phyloP scores from a whole-genome alignment of 805 yeast genomes.

The Debaryomyces castellii region DNA sequence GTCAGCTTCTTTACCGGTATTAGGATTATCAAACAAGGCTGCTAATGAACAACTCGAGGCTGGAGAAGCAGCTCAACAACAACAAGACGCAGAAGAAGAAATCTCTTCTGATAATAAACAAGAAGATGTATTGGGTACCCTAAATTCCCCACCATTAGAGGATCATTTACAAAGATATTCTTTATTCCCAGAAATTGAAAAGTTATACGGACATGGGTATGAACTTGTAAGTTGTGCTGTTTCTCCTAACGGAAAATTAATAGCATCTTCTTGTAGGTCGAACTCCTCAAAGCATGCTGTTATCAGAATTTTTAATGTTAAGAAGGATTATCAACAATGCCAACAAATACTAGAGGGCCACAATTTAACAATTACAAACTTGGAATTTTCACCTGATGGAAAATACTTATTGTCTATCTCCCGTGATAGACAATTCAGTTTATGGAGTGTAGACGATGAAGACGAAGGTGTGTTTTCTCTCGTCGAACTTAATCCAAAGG shows the following conservation, averaged over 20 bases:
- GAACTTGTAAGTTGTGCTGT: conserved; percentile 81
- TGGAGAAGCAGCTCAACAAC: conserved; percentile 35
- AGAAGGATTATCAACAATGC: conserved; percentile 53
- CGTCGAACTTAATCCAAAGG: conserved; percentile 56
- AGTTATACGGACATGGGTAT: conserved; percentile 96
- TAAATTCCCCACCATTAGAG: conserved; percentile 74
- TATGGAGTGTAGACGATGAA: conserved; percentile 57
- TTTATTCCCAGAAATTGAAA: conserved; percentile 92
- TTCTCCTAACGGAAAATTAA: conserved; percentile 56
- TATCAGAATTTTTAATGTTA: conserved; percentile 67
- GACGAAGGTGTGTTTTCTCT: conserved; percentile 32
- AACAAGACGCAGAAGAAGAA: conserved; percentile 33
- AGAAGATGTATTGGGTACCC: conserved; percentile 45
- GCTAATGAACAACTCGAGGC: conserved; percentile 48
- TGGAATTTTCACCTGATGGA: conserved; percentile 72
- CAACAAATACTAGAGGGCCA: conserved; percentile 59
- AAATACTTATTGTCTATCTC: conserved; percentile 71
- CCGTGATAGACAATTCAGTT: conserved; percentile 81
- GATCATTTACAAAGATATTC: conserved; percentile 90
- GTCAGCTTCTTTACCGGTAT: conserved; percentile 86
- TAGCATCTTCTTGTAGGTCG: conserved; percentile 92
- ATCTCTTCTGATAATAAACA: conserved; percentile 13
- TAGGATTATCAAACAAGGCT: conserved; percentile 92
- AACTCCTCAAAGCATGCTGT: conserved; percentile 84
- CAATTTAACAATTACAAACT: conserved; percentile 78